Evolutionary conservation across 2,329 filamentous ascomycete species (phyloP).

Genomic region (Fonsecaea pedrosoi): DNA sequence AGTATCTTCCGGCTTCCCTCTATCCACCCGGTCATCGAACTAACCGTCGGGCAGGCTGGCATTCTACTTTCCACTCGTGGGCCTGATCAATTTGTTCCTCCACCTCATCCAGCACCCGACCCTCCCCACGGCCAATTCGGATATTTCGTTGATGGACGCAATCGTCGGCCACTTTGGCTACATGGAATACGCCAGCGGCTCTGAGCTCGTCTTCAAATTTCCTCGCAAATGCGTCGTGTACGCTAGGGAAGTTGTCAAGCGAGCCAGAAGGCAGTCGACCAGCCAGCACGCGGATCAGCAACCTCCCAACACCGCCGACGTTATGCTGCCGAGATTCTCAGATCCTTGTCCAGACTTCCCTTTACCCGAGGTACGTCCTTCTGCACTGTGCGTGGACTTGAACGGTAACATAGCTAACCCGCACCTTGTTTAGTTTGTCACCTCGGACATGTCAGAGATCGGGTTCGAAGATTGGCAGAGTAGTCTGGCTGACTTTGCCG

Average conservation of each 20-base stretch:
- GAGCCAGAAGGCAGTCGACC: neutral
- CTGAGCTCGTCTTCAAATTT: neutral
- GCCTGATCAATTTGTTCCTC: constrained; percentile 9
- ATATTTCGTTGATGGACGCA: neutral
- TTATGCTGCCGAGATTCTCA: neutral
- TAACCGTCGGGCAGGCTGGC: neutral
- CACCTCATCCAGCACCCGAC: constrained; percentile 4
- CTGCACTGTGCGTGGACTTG: neutral
- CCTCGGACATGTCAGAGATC: neutral
- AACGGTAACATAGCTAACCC: neutral
- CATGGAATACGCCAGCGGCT: constrained; percentile 2
- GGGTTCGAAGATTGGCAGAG: neutral
- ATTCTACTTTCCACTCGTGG: constrained; percentile 6
- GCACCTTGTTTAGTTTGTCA: neutral
- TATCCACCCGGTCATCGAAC: no score
- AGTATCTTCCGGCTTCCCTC: neutral
- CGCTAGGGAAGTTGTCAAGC: constrained; percentile 5
- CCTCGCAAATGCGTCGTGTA: constrained; percentile 4
- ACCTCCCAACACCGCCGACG: neutral
- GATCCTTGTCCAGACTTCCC: neutral
- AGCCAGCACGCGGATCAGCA: neutral
- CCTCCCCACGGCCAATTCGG: neutral
- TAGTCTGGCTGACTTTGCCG: neutral
- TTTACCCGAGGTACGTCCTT: neutral
- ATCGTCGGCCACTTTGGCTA: constrained; percentile 11